Percentiles rank a stretch among this genome's conserved stretches.
phyloP scores from a whole-genome alignment of 2,329 filamentous ascomycete genomes.

The Cercospora beticola region DNA sequence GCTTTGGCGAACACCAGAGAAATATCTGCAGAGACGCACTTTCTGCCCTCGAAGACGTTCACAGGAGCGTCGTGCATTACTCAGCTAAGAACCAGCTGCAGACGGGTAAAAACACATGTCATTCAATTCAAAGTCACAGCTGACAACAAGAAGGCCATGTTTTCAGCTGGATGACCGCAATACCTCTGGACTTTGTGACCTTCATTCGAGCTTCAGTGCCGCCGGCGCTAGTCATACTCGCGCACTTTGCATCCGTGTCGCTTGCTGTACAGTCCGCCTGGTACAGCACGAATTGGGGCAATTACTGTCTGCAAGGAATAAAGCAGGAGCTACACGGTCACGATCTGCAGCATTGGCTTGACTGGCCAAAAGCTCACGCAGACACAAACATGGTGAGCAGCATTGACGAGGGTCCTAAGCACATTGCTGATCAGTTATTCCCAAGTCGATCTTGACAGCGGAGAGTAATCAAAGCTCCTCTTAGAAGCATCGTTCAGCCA shows the following conservation, averaged over 20 bases:
- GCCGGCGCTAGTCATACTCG: slow-evolving; percentile 28
- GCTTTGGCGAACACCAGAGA: slow-evolving; percentile 1
- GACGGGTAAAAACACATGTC: slow-evolving; percentile 4
- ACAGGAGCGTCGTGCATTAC: slow-evolving; percentile 12
- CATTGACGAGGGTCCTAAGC: background rate
- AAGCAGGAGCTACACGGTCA: slow-evolving; percentile 17
- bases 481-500: too few relatives aligned
- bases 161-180: slow-evolving; percentile 20
- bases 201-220: slow-evolving; percentile 22
- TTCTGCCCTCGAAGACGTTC: background rate
- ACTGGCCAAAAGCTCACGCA: slow-evolving; percentile 29
- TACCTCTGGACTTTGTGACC: slow-evolving; percentile 20
- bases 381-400: slow-evolving; percentile 16
- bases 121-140: background rate
- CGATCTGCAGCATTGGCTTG: slow-evolving; percentile 27
- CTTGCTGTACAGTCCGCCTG: slow-evolving; percentile 19
- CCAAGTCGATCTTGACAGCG: too few relatives aligned
- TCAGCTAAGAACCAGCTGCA: slow-evolving; percentile 5
- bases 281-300: slow-evolving; percentile 28
- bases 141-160: slow-evolving; percentile 12
- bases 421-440: too few relatives aligned
- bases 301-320: slow-evolving; percentile 27
- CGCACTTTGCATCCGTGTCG: slow-evolving; percentile 28
- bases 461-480: too few relatives aligned
- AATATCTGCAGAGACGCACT: slow-evolving; percentile 12